Conservation (phyloP, 352 stramenopile species). For the Poterioochromonas sp. region DNA sequence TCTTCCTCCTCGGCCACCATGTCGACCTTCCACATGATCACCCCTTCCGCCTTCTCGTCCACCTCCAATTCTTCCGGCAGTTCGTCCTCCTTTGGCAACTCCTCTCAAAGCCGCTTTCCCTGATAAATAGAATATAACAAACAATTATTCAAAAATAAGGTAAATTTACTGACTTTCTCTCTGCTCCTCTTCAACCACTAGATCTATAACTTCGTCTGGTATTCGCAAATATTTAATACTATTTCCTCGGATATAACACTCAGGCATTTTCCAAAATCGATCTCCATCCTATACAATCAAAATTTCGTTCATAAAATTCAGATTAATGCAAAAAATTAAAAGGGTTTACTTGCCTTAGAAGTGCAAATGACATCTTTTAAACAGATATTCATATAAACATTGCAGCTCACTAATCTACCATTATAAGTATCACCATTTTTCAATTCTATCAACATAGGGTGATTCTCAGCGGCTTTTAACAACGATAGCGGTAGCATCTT, state of each 20-base stretch:
- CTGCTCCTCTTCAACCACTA: conserved; percentile 76
- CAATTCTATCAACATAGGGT: conserved; percentile 94
- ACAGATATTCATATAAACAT: conserved; percentile 99
- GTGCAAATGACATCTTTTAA: conserved; percentile 97
- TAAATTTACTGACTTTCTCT: conserved; percentile 44
- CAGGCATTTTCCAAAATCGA: conserved; percentile 93
- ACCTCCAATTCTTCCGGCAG: neutral
- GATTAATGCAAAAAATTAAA: conserved; percentile 1
- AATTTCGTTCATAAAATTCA: neutral
- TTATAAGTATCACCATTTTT: conserved; percentile 99
- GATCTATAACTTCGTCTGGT: conserved; percentile 87
- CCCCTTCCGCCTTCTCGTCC: neutral
- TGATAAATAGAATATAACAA: neutral
- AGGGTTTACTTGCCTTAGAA: conserved; percentile 60
- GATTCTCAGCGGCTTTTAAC: conserved; percentile 83
- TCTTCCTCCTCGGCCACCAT: conserved; percentile 35
- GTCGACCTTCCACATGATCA: too few species aligned
- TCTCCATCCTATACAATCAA: conserved; percentile 70
- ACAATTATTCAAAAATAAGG: conserved; percentile 7
- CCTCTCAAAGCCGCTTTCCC: neutral
- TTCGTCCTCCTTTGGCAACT: neutral
- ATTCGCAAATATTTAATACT: conserved; percentile 98
- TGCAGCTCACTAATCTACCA: conserved; percentile 87
- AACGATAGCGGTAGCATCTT: conserved; percentile 81
- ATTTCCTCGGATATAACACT: conserved; percentile 95